phyloP scores from a whole-genome alignment of 2,329 filamentous ascomycete genomes.

The Fonsecaea pugnacius region DNA sequence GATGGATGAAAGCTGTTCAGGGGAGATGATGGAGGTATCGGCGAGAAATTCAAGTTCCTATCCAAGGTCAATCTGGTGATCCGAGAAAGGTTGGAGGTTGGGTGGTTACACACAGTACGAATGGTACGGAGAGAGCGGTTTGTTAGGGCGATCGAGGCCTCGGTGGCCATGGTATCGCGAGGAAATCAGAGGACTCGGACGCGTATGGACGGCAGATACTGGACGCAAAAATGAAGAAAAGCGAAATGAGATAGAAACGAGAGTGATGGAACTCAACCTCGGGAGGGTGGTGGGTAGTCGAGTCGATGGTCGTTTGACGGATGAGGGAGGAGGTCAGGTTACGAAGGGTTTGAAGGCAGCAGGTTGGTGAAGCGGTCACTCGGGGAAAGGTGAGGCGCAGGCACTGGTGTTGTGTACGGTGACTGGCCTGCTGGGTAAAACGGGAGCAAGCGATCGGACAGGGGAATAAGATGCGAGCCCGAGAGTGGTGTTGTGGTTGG shows the following conservation, averaged over 20 bases:
- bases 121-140: slow-evolving; percentile 86
- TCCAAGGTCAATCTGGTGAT: slow-evolving; percentile 24
- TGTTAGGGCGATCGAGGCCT: slow-evolving; percentile 60
- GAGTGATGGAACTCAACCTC: slow-evolving; percentile 29
- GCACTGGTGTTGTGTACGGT: slow-evolving; percentile 5
- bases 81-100: slow-evolving; percentile 13
- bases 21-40: slow-evolving; percentile 78
- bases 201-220: slow-evolving; percentile 22
- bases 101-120: slow-evolving; percentile 68
- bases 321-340: slow-evolving; percentile 21
- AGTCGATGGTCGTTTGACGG: slow-evolving; percentile 20
- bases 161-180: slow-evolving; percentile 37
- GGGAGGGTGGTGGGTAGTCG: slow-evolving; percentile 19
- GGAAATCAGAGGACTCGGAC: slow-evolving; percentile 17
- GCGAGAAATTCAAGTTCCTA: slow-evolving; percentile 90
- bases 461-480: slow-evolving; percentile 6
- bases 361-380: not conserved
- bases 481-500: not conserved
- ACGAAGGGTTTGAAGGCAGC: slow-evolving; percentile 6
- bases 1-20: slow-evolving; percentile 75
- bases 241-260: slow-evolving; percentile 26
- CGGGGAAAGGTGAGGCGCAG: slow-evolving; percentile 18
- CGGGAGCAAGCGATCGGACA: slow-evolving; percentile 5
- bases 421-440: slow-evolving; percentile 12
- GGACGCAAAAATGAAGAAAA: slow-evolving; percentile 8